A percentile compares a stretch with the other conserved stretches of the same genome.
phyloP scores from a whole-genome alignment of 176 grass and related monocot genomes.

The Luzula sylvatica region DNA sequence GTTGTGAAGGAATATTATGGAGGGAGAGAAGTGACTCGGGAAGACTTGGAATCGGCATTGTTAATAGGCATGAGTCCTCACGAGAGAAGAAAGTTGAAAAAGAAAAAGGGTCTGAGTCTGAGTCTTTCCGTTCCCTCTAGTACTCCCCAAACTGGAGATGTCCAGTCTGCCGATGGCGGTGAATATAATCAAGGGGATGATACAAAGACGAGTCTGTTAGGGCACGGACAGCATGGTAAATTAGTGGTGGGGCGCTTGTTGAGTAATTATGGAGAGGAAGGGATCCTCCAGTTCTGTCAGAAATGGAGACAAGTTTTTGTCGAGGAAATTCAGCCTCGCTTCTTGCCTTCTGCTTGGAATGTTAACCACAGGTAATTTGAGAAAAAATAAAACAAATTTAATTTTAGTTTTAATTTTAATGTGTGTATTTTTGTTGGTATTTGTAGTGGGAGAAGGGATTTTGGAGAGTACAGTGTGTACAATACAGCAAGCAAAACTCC shows the following conservation, averaged over 20 bases:
- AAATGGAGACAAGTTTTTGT: constrained; percentile 89
- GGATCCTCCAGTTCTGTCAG: constrained; percentile 61
- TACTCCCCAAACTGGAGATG: constrained; percentile 19
- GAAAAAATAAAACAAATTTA: neutral
- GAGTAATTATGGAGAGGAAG: constrained; percentile 43
- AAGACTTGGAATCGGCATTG: constrained; percentile 79
- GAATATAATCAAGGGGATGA: constrained; percentile 15
- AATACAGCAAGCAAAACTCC: constrained; percentile 37
- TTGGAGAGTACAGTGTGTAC: constrained; percentile 80
- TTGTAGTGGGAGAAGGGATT: constrained; percentile 70
- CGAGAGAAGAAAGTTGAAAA: constrained; percentile 60
- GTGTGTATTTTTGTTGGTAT: neutral
- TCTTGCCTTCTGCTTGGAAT: constrained; percentile 77
- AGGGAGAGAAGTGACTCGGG: constrained; percentile 52
- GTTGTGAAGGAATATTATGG: constrained; percentile 78
- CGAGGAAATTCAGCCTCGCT: constrained; percentile 59
- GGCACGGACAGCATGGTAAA: constrained; percentile 82
- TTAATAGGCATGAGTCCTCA: constrained; percentile 77
- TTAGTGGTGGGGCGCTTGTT: constrained; percentile 75
- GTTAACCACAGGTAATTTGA: constrained; percentile 70
- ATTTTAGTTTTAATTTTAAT: constrained; percentile 8
- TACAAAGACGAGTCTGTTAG: constrained; percentile 63
- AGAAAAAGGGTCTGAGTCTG: constrained; percentile 70
- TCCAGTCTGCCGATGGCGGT: constrained; percentile 27
- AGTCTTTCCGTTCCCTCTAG: constrained; percentile 18